These are phyloP conservation scores for Selaginella tamariscina DNA, from an alignment of 75 land plant genomes.

Conservation along the genomic window DNA sequence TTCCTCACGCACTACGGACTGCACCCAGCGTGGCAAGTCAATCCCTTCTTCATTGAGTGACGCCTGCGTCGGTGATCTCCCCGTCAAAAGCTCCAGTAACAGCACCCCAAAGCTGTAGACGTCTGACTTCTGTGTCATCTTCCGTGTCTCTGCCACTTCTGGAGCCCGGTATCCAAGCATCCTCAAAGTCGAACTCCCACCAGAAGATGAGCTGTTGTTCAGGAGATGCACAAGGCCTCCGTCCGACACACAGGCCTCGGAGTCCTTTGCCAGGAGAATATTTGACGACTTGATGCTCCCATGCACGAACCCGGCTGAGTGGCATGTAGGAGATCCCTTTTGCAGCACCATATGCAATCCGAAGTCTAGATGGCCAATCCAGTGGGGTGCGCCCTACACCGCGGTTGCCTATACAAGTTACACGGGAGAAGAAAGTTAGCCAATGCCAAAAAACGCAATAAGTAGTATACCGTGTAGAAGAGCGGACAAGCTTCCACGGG, in stretches of 20 bases:
- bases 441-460: too few species aligned
- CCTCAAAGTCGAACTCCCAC: constrained; percentile 13
- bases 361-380: constrained; percentile 68
- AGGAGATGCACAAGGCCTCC: constrained; percentile 35
- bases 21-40: constrained; percentile 65
- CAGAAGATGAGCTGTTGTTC: constrained; percentile 23
- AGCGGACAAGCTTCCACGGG: neutral
- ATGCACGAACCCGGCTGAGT: constrained; percentile 37
- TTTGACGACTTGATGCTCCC: constrained; percentile 92
- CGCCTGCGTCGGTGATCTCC: constrained; percentile 57
- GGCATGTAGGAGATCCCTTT: constrained; percentile 61
- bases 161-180: constrained; percentile 7
- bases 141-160: constrained; percentile 1
- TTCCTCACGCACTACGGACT: constrained; percentile 24
- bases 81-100: constrained; percentile 63
- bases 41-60: constrained; percentile 34
- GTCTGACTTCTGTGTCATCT: constrained; percentile 7
- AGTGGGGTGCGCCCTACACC: constrained; percentile 64
- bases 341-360: constrained; percentile 56
- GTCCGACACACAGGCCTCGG: constrained; percentile 55
- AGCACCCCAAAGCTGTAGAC: constrained; percentile 16
- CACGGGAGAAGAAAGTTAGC: too few species aligned
- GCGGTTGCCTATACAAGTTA: constrained; percentile 47
- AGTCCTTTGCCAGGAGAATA: constrained; percentile 57
- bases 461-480: constrained; percentile 12